Conservation (phyloP, 2,329 filamentous ascomycete genomes). For the Bipolaris zeicola region DNA sequence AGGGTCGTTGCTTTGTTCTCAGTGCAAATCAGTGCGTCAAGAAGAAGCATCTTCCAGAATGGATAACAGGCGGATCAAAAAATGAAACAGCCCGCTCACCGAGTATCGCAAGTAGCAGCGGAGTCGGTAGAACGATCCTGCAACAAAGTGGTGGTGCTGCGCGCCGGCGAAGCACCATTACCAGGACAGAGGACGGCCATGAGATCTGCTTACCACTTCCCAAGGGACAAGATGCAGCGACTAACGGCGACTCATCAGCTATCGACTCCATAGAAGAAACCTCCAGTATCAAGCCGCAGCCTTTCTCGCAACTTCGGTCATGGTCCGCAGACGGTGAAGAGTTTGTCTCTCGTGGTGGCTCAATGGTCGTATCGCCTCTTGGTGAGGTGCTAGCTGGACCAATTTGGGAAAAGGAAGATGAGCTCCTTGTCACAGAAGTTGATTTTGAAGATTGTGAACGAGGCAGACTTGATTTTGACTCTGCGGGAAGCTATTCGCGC, state of each 20-base stretch:
- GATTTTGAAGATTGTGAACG: constrained; percentile 88
- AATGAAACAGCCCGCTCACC: constrained; percentile 4
- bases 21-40: constrained; percentile 82
- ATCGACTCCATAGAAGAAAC: constrained; percentile 32
- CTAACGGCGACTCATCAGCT: constrained; percentile 28
- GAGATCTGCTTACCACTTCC: constrained; percentile 54
- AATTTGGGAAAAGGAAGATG: constrained; percentile 76
- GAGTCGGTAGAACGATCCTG: constrained; percentile 5
- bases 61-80: constrained; percentile 53
- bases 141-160: constrained; percentile 15
- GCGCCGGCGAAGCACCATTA: constrained; percentile 50
- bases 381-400: constrained; percentile 82
- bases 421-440: constrained; percentile 72
- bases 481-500: constrained; percentile 83
- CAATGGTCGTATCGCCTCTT: constrained; percentile 77
- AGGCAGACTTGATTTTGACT: constrained; percentile 81
- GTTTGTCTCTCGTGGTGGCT: constrained; percentile 76
- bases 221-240: constrained; percentile 7
- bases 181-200: constrained; percentile 49
- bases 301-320: constrained; percentile 10
- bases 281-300: constrained; percentile 22
- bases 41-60: constrained; percentile 61
- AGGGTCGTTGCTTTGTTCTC: constrained; percentile 84
- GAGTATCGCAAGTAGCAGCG: constrained; percentile 4
- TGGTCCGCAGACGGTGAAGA: constrained; percentile 44